phyloP scores from a whole-genome alignment of 208 protist species.

The Leishmania arabica region DNA sequence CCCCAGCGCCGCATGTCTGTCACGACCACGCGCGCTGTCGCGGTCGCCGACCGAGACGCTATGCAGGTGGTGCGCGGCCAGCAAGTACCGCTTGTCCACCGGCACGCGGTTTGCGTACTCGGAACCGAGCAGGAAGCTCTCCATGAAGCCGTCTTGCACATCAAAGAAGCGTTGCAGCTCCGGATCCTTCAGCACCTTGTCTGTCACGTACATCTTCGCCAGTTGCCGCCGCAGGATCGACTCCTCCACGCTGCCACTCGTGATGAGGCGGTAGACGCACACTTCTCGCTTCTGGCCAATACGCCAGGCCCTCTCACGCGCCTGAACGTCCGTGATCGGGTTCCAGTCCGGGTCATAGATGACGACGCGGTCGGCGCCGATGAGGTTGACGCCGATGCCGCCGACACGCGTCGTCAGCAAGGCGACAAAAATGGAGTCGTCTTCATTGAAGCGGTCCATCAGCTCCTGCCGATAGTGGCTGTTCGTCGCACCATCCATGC shows the following conservation, averaged over 20 bases:
- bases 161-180: slow-evolving; percentile 95
- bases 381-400: slow-evolving; percentile 98
- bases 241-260: slow-evolving; percentile 98
- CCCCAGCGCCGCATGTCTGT: slow-evolving; percentile 7
- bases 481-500: slow-evolving; percentile 96
- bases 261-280: slow-evolving; percentile 97
- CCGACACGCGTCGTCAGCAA: slow-evolving; percentile 97
- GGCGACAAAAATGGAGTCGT: slow-evolving; percentile 93
- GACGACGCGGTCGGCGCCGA: slow-evolving; percentile 98
- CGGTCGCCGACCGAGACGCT: slow-evolving; percentile 1
- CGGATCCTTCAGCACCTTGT: slow-evolving; percentile 97
- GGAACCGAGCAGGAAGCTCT: slow-evolving; percentile 90
- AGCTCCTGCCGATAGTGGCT: slow-evolving; percentile 80
- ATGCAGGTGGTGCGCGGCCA: slow-evolving; percentile 43
- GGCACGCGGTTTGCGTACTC: slow-evolving; percentile 76
- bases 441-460: slow-evolving; percentile 97
- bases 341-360: slow-evolving; percentile 99
- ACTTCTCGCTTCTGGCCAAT: slow-evolving; percentile 97
- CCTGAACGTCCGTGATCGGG: slow-evolving; percentile 90
- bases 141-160: slow-evolving; percentile 80
- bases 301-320: slow-evolving; percentile 94
- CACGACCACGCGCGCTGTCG: slow-evolving; percentile 1
- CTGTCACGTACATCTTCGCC: slow-evolving; percentile 94
- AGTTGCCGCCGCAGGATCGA: slow-evolving; percentile 98
- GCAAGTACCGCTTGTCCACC: slow-evolving; percentile 53